A percentile compares a stretch with the other conserved stretches of the same genome.
Conservation (phyloP, 164 flowering plant species). For the Aristolochia contorta region DNA sequence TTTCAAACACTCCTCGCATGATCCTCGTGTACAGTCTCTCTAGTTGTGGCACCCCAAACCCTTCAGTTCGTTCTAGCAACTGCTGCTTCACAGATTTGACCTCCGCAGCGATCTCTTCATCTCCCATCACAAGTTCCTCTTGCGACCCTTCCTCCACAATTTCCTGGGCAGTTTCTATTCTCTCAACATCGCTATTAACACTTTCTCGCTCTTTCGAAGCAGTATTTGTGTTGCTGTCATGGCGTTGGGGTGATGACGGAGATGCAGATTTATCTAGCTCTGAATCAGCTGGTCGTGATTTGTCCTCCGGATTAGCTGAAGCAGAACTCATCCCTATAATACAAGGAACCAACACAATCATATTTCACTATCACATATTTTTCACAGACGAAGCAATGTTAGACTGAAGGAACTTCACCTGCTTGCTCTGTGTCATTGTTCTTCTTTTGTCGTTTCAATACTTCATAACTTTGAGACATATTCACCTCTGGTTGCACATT, state of each 20-base stretch:
- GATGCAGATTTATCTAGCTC: conserved; percentile 20
- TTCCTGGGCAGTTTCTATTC: conserved; percentile 16
- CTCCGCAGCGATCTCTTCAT: conserved; percentile 34
- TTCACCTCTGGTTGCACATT: conserved; percentile 90
- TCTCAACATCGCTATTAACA: conserved; percentile 12
- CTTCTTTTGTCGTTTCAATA: conserved; percentile 61
- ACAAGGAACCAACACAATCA: neutral
- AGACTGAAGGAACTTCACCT: conserved; percentile 32
- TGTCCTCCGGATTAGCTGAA: conserved; percentile 32
- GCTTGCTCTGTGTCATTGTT: conserved; percentile 39
- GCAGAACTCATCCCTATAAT: conserved; percentile 6
- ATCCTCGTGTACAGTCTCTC: conserved; percentile 76
- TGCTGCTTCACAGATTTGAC: conserved; percentile 48
- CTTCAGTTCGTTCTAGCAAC: conserved; percentile 44
- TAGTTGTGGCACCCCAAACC: conserved; percentile 72
- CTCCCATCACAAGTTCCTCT: conserved; percentile 34
- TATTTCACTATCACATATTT: neutral
- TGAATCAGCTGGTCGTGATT: conserved; percentile 15
- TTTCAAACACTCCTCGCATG: conserved; percentile 57
- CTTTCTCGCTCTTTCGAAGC: conserved; percentile 19
- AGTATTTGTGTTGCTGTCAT: conserved; percentile 31
- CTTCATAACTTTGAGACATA: conserved; percentile 72
- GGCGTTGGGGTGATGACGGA: conserved; percentile 18
- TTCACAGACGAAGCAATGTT: neutral
- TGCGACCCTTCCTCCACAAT: conserved; percentile 10